Conservation (phyloP, 1,284 basidiomycete species). For the Trametes sp. region DNA sequence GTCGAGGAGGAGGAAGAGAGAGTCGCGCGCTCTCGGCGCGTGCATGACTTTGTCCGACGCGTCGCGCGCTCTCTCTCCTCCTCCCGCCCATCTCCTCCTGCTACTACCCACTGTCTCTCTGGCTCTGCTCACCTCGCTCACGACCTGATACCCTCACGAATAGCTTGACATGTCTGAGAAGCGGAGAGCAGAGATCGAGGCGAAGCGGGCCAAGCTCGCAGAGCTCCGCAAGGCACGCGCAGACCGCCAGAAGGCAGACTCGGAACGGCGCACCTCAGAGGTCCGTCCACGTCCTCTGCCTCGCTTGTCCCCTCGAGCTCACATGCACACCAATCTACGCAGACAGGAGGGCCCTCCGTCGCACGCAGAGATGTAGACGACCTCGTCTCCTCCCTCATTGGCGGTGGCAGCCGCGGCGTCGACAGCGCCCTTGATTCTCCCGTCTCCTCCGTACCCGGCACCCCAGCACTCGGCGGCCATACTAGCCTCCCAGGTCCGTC, state of each 20-base stretch:
- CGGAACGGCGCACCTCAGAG: conserved; percentile 59
- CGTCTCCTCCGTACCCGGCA: conserved; percentile 73
- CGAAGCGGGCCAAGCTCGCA: conserved; percentile 88
- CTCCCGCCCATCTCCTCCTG: neutral
- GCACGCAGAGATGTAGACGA: conserved; percentile 71
- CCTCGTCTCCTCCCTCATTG: conserved; percentile 66
- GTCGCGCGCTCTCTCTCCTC: conserved; percentile 10
- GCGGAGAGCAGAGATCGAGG: conserved; percentile 87
- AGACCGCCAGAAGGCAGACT: conserved; percentile 69
- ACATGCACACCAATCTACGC: neutral
- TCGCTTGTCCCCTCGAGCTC: too few relatives aligned
- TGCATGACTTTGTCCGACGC: conserved; percentile 14
- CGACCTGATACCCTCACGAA: neutral
- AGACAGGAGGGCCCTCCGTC: conserved; percentile 41
- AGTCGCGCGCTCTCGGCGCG: too few relatives aligned
- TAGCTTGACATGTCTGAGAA: conserved; percentile 45
- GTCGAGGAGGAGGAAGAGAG: conserved; percentile 5
- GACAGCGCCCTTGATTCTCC: conserved; percentile 67
- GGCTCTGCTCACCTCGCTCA: conserved; percentile 1
- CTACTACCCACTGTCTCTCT: neutral
- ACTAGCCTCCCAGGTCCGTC: conserved; percentile 53
- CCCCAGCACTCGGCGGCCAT: conserved; percentile 62
- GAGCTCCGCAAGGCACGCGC: conserved; percentile 80
- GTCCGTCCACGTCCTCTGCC: conserved; percentile 21
- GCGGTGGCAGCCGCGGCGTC: conserved; percentile 44